Conservation (phyloP, 164 flowering plant genomes). For the Warburgia ugandensis region DNA sequence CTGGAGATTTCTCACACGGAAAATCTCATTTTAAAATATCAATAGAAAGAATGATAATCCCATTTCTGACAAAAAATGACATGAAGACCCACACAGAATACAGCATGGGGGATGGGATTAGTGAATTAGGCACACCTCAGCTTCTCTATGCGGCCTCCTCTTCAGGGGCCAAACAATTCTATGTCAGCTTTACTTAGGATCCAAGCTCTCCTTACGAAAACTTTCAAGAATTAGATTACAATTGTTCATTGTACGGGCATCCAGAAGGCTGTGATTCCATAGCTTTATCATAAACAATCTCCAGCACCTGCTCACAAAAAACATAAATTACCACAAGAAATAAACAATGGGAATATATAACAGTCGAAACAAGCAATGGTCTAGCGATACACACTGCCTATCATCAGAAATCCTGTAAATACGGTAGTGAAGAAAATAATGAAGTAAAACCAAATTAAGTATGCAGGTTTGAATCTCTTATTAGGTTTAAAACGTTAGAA, state of each 20-base stretch:
- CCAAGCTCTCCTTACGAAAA: constrained; percentile 27
- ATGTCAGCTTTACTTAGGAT: constrained; percentile 20
- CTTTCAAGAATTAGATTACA: constrained; percentile 62
- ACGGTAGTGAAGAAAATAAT: no score
- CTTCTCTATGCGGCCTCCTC: no score
- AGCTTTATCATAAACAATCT: constrained; percentile 88
- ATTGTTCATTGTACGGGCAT: constrained; percentile 70
- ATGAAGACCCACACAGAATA: neutral
- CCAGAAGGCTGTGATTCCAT: constrained; percentile 95
- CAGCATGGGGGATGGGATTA: constrained; percentile 1
- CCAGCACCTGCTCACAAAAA: constrained; percentile 83
- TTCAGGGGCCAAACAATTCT: neutral
- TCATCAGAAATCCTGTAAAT: no score
- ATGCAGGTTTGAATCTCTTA: no score
- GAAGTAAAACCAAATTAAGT: no score
- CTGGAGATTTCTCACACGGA: neutral
- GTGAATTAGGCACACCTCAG: constrained; percentile 1
- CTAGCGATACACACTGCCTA: no score
- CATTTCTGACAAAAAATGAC: neutral
- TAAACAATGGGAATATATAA: no score
- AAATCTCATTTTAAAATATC: no score
- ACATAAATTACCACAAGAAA: no score
- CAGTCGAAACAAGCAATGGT: no score
- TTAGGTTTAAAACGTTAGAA: no score
- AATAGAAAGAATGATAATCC: constrained; percentile 10